phyloP scores from a whole-genome alignment of 148 eudicot genomes.

The Polygonum aviculare region DNA sequence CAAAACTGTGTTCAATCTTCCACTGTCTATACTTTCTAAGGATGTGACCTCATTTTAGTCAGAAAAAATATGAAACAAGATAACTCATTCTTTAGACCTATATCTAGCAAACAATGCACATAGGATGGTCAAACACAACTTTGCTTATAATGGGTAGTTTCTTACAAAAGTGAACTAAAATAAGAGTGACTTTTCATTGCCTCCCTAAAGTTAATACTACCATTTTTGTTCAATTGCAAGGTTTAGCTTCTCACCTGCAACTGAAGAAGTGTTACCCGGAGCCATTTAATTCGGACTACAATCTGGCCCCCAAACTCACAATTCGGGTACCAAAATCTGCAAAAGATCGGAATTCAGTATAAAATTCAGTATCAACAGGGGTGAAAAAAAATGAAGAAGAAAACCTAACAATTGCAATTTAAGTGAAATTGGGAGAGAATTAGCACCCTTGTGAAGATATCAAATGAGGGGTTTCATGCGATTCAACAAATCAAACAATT shows the following conservation, averaged over 20 bases:
- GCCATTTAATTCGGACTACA: background rate
- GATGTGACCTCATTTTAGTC: background rate
- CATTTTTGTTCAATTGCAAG: background rate
- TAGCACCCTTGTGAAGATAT: background rate
- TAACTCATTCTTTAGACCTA: background rate
- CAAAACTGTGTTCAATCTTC: background rate
- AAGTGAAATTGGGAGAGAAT: background rate
- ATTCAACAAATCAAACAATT: background rate
- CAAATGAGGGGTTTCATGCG: conserved; percentile 1
- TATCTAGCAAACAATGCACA: too few species aligned
- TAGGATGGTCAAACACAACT: background rate
- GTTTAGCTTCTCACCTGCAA: background rate
- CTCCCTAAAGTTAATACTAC: background rate
- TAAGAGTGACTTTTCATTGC: background rate
- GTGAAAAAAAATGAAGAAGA: background rate
- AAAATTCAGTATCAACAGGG: background rate
- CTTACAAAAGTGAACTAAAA: too few species aligned
- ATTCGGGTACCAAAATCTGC: background rate
- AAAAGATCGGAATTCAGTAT: background rate
- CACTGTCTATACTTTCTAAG: background rate
- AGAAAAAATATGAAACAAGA: too few species aligned
- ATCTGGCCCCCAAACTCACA: background rate
- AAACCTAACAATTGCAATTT: background rate
- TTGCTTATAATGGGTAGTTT: too few species aligned
- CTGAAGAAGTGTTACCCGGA: background rate